Evolutionary conservation across 345 rosid species (phyloP).

Genomic region (Barbarea vulgaris): DNA sequence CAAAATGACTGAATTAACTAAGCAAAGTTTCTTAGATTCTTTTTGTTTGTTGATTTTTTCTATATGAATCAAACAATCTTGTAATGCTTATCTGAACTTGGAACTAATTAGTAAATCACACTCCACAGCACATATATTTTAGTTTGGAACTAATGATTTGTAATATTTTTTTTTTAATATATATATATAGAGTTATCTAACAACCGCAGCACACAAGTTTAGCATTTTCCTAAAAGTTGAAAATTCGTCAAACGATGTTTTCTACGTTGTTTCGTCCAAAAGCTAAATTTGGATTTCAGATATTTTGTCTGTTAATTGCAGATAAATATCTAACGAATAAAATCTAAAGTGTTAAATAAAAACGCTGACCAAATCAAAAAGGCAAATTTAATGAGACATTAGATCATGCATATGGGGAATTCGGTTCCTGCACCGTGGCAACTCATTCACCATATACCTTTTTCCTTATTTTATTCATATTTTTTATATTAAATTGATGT

Average conservation of each 20-base stretch:
- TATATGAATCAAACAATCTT: not conserved
- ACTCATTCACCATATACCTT: slow-evolving; percentile 23
- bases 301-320: not conserved
- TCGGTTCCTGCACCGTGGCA: slow-evolving; percentile 38
- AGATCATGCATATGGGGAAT: slow-evolving; percentile 32
- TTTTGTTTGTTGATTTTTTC: not conserved
- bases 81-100: not conserved
- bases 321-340: slow-evolving; percentile 13
- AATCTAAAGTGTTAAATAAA: not conserved
- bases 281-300: not conserved
- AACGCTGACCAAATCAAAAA: slow-evolving; percentile 11
- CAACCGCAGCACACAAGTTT: too few species aligned
- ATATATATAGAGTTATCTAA: too few species aligned
- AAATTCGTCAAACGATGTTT: not conserved
- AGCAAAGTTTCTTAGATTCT: not conserved
- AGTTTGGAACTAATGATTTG: too few species aligned
- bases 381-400: slow-evolving; percentile 14
- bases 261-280: not conserved
- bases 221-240: not conserved
- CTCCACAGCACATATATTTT: not conserved
- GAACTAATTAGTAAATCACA: not conserved
- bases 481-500: too few species aligned
- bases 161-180: too few species aligned
- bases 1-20: not conserved
- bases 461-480: not conserved